Base-by-base conservation (phyloP, 257 asterid species). In the Cynanchum wilfordii region DNA sequence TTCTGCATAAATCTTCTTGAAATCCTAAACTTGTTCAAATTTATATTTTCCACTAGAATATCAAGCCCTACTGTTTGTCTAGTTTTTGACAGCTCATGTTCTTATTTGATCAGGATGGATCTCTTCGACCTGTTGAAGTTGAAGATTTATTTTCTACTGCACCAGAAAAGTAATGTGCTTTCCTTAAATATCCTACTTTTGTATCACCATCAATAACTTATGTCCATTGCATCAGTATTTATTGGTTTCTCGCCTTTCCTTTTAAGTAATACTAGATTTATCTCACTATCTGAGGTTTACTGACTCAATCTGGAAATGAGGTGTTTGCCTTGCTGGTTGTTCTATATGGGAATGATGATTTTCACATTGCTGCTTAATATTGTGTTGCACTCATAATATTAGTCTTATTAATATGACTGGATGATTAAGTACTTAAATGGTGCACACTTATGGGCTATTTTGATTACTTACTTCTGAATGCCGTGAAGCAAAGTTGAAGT, bases 91-190 rank as follows among this genome's bases (percentile, higher is more conserved):
- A 8, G 9, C 69, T 25, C 72, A 84, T 62, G 24, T 76, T 87
- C 70, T 76, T 66, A 73, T 83, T 78, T 82, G 62, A 79, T 78
- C 78, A 95, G 98, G 98, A 92, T 85, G 96, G 94, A 74, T 87
- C 93, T 54, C 98, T 95, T 76, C 89, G 91, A 70, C 59, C 85
- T 70, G 83, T 83, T 52, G 99, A 95, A 84, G 85, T 95, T 71
- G 99, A 95, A n/a, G 97, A 95, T 81, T 80, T 95, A 78, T 95
- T 92, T 81, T 95, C 97, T 62, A 89, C 97, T 10, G 96, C 98
- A 17, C 98, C 99, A 24, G 99, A 95, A 73, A 92, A 88, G 99
- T 95, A 94, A 85, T 85, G 40, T 63, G 52, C n/a, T 22, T 60
- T 27, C 29, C 70, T 22, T 17, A 36, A 33, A n/a, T 27, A 29